Base-by-base conservation (phyloP, 805 yeast species). In the Kuraishia piskuri region DNA sequence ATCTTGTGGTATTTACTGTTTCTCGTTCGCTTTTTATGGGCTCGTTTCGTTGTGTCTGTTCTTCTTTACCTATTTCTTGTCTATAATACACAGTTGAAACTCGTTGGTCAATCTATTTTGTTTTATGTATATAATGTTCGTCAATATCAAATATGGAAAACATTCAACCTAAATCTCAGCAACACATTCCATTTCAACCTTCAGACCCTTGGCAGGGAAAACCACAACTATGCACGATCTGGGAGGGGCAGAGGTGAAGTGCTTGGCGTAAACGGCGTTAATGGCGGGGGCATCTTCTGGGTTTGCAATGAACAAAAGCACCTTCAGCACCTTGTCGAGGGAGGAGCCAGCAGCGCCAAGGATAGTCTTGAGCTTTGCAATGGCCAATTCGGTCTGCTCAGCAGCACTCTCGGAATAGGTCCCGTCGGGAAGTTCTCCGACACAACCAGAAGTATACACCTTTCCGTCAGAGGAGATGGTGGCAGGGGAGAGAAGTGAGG, bases 171-270 rank as follows among this genome's bases (percentile, higher is more conserved):
- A 45, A 7, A 45, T 20, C 51, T 67, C 59, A 37, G 80, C 81
- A 57, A 75, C 61, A 50, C 72, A 70, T 56, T 76, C 80, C 51
- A 75, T 58, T 56, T 76, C 81, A 46, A 76, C 76, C 58, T 74
- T 71, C 50, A 75, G 55, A 10, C 63, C 56, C 9, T 71, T 65
- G 60, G 75, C 72, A 63, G 77, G 76, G 64, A 76, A 76, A 9
- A 69, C 72, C 31, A 71, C 79, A 50, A 76, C 67, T 23, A 76
- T 66, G 58, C 77, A 73, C 51, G 72, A 66, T 65, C 80, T 69
- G 2, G 78, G 77, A 14, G 81, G 81, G 53, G 66, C 65, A 46
- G 66, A 67, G 3, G 72, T 69, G 65, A 76, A 76, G 58, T 69
- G 65, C 54, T 70, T 65, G 21, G 66, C 70, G 58, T 75, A 76